These are phyloP conservation scores for Fraxinus angustifolia DNA, from an alignment of 305 asterid genomes.

Conservation along the genomic window DNA sequence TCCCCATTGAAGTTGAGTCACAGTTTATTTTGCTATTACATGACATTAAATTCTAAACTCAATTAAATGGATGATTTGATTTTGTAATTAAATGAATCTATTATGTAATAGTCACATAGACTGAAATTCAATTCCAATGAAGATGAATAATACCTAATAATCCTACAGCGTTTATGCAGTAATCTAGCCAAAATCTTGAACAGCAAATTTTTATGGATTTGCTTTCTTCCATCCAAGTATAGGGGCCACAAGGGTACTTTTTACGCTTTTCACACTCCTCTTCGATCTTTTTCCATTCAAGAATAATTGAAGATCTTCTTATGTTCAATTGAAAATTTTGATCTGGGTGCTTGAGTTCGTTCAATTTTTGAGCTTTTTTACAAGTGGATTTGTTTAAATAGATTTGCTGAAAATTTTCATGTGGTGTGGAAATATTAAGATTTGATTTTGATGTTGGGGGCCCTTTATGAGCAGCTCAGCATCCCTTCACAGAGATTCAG, in stretches of 20 bases:
- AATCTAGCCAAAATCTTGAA: background rate
- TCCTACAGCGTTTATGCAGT: background rate
- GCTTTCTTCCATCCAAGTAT: conserved; percentile 4
- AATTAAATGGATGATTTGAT: too few species aligned
- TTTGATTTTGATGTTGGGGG: conserved; percentile 41
- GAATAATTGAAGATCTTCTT: background rate
- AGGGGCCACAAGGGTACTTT: conserved; percentile 28
- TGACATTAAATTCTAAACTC: too few species aligned
- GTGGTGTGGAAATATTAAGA: conserved; percentile 4
- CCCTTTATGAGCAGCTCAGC: conserved; percentile 89
- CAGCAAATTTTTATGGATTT: background rate
- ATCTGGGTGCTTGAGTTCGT: conserved; percentile 4
- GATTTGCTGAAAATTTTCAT: conserved; percentile 15
- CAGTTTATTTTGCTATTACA: too few species aligned
- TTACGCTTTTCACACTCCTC: conserved; percentile 2
- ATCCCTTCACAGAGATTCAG: conserved; percentile 77
- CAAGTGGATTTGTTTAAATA: conserved; percentile 16
- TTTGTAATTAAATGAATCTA: too few species aligned
- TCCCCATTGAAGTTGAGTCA: too few species aligned
- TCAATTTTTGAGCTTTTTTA: background rate
- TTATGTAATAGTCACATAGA: too few species aligned
- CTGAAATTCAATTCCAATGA: too few species aligned
- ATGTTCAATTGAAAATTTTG: background rate
- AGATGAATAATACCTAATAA: too few species aligned
- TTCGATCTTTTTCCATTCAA: background rate